Conservation (phyloP, 75 land plant species). For the Pinus albicaulis region DNA sequence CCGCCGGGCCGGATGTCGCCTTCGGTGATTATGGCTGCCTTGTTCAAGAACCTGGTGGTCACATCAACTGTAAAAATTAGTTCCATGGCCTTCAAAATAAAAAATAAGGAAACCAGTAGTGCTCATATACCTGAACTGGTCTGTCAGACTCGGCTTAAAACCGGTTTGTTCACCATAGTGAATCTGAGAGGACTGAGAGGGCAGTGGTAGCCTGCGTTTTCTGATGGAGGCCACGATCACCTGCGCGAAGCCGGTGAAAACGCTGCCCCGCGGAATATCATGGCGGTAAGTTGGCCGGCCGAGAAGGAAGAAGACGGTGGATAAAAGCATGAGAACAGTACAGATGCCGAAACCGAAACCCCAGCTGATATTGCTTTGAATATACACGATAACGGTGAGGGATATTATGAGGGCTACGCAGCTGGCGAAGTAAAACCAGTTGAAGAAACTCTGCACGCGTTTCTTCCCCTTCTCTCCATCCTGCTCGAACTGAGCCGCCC, state of each 20-base stretch:
- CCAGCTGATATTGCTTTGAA: conserved; percentile 43
- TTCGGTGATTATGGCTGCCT: conserved; percentile 15
- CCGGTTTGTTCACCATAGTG: conserved; percentile 16
- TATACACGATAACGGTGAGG: conserved; percentile 25
- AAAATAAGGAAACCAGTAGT: too few species aligned
- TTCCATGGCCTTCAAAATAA: too few species aligned
- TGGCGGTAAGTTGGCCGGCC: conserved; percentile 16
- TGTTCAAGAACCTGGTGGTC: not conserved
- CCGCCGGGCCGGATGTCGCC: conserved; percentile 34
- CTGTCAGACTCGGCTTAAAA: not conserved
- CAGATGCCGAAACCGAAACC: conserved; percentile 36
- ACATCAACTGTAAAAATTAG: too few species aligned
- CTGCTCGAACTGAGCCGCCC: conserved; percentile 30
- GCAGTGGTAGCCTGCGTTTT: conserved; percentile 19
- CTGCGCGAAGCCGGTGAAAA: conserved; percentile 27
- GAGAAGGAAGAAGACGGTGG: conserved; percentile 19
- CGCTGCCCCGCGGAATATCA: conserved; percentile 24
- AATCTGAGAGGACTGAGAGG: conserved; percentile 1
- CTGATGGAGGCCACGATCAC: conserved; percentile 29
- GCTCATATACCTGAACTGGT: not conserved
- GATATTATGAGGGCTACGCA: conserved; percentile 2
- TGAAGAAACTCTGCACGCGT: conserved; percentile 23
- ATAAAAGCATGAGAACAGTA: conserved; percentile 24
- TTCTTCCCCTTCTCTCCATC: not conserved
- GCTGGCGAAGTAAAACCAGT: conserved; percentile 23